Percentiles rank a stretch among this genome's conserved stretches.
Evolutionary conservation across 352 stramenopile genomes (phyloP).

Genomic region (Globisporangium nodosum): DNA sequence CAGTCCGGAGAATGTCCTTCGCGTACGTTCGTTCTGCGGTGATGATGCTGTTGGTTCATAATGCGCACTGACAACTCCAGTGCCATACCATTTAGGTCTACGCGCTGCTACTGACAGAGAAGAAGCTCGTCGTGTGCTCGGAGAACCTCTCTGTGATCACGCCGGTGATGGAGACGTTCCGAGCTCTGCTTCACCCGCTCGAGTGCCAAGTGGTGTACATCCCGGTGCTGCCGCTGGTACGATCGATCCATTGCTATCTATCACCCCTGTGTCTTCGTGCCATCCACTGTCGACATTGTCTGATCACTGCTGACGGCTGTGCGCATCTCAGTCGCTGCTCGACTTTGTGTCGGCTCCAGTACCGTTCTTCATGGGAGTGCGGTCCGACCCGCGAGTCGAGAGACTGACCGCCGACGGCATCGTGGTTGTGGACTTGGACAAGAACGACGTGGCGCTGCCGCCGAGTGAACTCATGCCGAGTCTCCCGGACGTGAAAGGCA

Average conservation of each 20-base stretch:
- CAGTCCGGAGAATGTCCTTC: constrained; percentile 57
- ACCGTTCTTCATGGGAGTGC: constrained; percentile 75
- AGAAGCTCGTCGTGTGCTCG: constrained; percentile 64
- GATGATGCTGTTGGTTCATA: not conserved
- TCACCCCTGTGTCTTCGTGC: not conserved
- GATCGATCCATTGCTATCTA: not conserved
- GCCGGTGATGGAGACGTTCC: constrained; percentile 55
- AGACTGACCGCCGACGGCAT: constrained; percentile 46
- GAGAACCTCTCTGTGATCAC: constrained; percentile 52
- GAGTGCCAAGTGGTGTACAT: constrained; percentile 77
- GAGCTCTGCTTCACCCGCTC: constrained; percentile 56
- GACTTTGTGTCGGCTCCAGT: constrained; percentile 73
- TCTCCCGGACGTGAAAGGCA: constrained; percentile 48
- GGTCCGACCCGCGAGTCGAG: constrained; percentile 32
- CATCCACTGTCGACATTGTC: not conserved
- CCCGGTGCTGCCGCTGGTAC: constrained; percentile 56
- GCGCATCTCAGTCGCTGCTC: constrained; percentile 32
- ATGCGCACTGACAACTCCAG: not conserved
- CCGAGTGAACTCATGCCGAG: constrained; percentile 34
- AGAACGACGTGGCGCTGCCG: constrained; percentile 49
- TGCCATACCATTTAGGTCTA: constrained; percentile 26
- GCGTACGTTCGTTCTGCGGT: constrained; percentile 19
- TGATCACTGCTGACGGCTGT: no score
- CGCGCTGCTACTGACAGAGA: constrained; percentile 54
- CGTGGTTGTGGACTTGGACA: constrained; percentile 64